Evolutionary conservation across 2,329 filamentous ascomycete genomes (phyloP).

Genomic region (Epichloe sylvatica): DNA sequence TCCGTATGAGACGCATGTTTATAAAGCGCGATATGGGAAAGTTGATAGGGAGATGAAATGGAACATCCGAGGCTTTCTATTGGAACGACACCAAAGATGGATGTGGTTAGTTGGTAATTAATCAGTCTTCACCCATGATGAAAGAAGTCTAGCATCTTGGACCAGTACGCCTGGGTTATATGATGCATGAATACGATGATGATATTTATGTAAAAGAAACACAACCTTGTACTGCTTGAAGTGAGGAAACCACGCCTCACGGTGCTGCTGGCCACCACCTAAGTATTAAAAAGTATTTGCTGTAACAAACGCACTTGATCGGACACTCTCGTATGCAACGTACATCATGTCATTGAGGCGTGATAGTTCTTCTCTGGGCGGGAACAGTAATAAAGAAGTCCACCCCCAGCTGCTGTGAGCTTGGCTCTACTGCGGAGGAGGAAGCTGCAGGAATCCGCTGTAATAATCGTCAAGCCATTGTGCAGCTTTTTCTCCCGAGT

Average conservation of each 20-base stretch:
- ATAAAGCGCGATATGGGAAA: not conserved
- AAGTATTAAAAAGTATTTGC: not conserved
- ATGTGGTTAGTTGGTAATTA: no score
- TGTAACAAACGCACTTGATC: not conserved
- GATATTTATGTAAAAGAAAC: no score
- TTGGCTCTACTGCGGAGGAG: conserved; percentile 11
- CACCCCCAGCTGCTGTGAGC: not conserved
- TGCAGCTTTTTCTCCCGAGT: conserved; percentile 37
- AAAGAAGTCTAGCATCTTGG: no score
- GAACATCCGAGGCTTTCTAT: not conserved
- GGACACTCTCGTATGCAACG: not conserved
- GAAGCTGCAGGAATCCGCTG: conserved; percentile 38
- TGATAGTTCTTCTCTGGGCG: not conserved
- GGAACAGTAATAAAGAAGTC: not conserved
- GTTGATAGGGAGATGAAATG: not conserved
- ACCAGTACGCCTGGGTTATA: no score
- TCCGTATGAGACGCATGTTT: no score
- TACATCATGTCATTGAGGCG: not conserved
- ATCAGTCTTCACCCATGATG: no score
- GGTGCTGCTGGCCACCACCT: not conserved
- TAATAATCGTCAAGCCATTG: conserved; percentile 43
- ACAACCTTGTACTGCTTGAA: not conserved
- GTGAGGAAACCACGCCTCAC: not conserved
- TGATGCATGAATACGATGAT: no score
- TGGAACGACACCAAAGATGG: no score